phyloP scores from a whole-genome alignment of 192 early-diverging fungal genomes.

The Coemansia sp. region DNA sequence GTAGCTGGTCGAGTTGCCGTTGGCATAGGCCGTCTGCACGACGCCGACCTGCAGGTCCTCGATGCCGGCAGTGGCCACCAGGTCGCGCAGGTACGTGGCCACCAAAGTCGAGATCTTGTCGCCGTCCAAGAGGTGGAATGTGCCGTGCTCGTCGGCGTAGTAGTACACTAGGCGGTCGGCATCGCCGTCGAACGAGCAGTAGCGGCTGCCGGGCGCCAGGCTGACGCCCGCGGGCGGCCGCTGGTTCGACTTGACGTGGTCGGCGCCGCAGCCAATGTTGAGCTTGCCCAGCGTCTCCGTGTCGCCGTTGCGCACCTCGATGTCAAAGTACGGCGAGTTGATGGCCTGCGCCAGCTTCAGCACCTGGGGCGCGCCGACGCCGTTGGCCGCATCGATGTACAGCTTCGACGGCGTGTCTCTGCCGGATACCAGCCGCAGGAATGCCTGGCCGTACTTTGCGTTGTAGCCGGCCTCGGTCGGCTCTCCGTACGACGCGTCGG shows the following conservation, averaged over 20 bases:
- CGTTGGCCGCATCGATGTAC: constrained; percentile 90
- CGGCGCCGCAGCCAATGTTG: constrained; percentile 94
- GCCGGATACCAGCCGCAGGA: constrained; percentile 73
- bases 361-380: constrained; percentile 91
- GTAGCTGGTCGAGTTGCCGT: constrained; percentile 93
- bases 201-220: constrained; percentile 67
- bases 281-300: constrained; percentile 67
- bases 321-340: constrained; percentile 60
- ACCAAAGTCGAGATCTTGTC: constrained; percentile 98
- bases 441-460: constrained; percentile 84
- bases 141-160: constrained; percentile 69
- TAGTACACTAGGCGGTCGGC: constrained; percentile 98
- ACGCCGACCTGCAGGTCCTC: constrained; percentile 81
- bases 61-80: constrained; percentile 78
- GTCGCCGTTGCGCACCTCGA: constrained; percentile 75
- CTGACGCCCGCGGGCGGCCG: constrained; percentile 67
- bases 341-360: constrained; percentile 68
- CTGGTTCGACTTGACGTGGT: constrained; percentile 94
- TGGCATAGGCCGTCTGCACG: constrained; percentile 99
- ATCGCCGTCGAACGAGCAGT: constrained; percentile 94
- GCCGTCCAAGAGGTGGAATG: constrained; percentile 93
- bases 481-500: constrained; percentile 77
- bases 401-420: constrained; percentile 67
- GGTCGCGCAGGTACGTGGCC: constrained; percentile 90
- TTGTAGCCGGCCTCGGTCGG: constrained; percentile 92